Evolutionary conservation across 2,329 filamentous ascomycete species (phyloP), one percentile per base, ranked within the genome.

Genomic region (Aureobasidium lini): DNA sequence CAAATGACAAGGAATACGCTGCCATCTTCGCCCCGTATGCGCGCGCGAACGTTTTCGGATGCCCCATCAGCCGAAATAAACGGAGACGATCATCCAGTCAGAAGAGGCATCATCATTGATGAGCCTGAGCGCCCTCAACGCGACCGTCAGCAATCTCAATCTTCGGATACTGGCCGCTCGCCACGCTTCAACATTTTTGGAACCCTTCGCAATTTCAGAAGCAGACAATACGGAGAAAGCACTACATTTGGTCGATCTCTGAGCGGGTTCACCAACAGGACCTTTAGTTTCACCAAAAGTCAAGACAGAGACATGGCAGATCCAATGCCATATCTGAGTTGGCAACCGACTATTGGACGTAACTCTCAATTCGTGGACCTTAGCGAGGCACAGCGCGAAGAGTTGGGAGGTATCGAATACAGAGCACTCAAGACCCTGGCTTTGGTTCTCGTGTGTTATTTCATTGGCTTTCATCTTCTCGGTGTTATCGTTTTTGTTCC

Each of bases 331-430:
- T 99, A 99, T 71, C 81, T 99, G 54, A 96, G 90, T 72, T 97
- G 90, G 83, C 87, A 92, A 61, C 90, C 94, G 2, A 99, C 94
- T 0, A 83, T 96, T 57, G 93, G 88, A 28, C 85, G 94, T 63
- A 99, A 99, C 71, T 97, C 93, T 10, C 87, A 89, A 39, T 99
- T 97, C 68, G 81, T 94, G 11, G 90, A 92, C 65, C 74, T 99
- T 64, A 89, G 88, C 0, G 88, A 95, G 65, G 90, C 94, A 64
- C 91, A 99, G 73, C 84, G 94, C 64, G 92, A 99, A 70, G 94
- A 99, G 72, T 77, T 99, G 2, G 94, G 94, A 10, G 94, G 94
- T 18, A 96, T 99, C 63, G 94, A 99, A 72, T 99, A 99, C 69
- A 87, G 94, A 6, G 89, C 93, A 0, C 72, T 99, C 62, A 95